Percentiles rank a stretch among this genome's conserved stretches.
These are phyloP conservation scores for Penicillium vulpinum DNA, from an alignment of 2,329 filamentous ascomycete genomes.

Conservation along the genomic window DNA sequence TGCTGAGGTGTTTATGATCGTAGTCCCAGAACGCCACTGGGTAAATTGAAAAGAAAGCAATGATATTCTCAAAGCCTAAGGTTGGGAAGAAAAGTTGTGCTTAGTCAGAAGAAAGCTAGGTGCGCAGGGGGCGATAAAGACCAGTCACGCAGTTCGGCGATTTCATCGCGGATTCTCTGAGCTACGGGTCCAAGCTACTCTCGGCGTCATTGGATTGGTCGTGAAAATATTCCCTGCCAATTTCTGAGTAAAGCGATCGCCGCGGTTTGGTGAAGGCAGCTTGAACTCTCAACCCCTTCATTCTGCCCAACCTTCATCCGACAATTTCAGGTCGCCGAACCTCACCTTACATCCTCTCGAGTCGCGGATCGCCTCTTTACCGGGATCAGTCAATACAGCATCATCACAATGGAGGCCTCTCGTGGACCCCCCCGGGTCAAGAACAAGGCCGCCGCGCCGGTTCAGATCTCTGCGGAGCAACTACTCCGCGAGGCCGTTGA, in stretches of 20 bases:
- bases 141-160: conserved; percentile 19
- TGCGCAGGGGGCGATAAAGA: conserved; percentile 24
- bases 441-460: conserved; percentile 91
- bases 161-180: conserved; percentile 15
- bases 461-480: conserved; percentile 95
- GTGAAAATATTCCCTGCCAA: not conserved
- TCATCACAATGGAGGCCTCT: conserved; percentile 74
- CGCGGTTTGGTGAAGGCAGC: not conserved
- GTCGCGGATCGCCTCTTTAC: not conserved
- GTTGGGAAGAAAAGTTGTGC: conserved; percentile 8
- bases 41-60: conserved; percentile 1
- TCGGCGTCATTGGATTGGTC: conserved; percentile 3
- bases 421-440: conserved; percentile 95
- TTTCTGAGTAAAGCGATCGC: not conserved
- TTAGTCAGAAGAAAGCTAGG: conserved; percentile 23
- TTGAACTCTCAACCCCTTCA: not conserved
- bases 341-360: not conserved
- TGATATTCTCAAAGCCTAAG: conserved; percentile 2
- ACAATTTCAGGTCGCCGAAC: not conserved
- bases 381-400: not conserved
- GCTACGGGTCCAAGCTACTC: conserved; percentile 1
- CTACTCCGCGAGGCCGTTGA: conserved; percentile 96
- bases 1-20: not conserved
- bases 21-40: not conserved
- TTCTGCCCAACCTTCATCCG: not conserved